Evolutionary conservation across 169 alveolate genomes (phyloP), one percentile per base, ranked within the genome.

Genomic region (Cryptosporidium muris): DNA sequence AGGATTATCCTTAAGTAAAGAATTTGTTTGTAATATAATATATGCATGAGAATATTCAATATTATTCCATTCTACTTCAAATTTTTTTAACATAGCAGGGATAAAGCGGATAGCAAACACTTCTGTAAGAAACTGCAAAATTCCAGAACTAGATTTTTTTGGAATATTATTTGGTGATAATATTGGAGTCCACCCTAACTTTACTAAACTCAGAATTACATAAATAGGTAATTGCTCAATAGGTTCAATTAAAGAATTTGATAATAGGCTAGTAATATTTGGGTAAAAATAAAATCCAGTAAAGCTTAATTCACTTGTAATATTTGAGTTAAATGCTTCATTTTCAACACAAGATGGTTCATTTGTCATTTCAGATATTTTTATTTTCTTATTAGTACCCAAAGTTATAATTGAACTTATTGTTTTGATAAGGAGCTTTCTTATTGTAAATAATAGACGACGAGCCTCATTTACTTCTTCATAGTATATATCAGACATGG

Each of bases 161-260:
- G 81, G 81, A 14, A 66, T 54, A 9, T 47, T 16, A 34, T 66
- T 43, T 16, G 81, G 81, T 40, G 81, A 66, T 2, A 66, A 43
- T 38, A 66, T 53, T 12, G 36, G 37, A 2, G 38, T 12, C n/a
- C 12, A 38, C 2, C 81, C 65, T 40, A 52, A 52, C 16, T 66
- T 66, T 51, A 66, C 14, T 38, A 66, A 52, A 8, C 49, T 40
- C 36, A 40, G 36, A 38, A 66, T 11, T 48, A 66, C 54, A 37
- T 66, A 42, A 36, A 66, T 66, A 2, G 81, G 81, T 7, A 16
- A 51, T 40, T 25, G 16, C 42, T 34, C 37, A 8, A 66, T 66
- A 36, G 81, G 81, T 14, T 66, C 64, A 16, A 66, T 66, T 9
- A 66, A 51, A 9, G 65, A 38, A 6, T 53, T 66, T 37, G n/a